Evolutionary conservation across 2,329 filamentous ascomycete genomes (phyloP).

Genomic region (Fusarium odoratissimum): DNA sequence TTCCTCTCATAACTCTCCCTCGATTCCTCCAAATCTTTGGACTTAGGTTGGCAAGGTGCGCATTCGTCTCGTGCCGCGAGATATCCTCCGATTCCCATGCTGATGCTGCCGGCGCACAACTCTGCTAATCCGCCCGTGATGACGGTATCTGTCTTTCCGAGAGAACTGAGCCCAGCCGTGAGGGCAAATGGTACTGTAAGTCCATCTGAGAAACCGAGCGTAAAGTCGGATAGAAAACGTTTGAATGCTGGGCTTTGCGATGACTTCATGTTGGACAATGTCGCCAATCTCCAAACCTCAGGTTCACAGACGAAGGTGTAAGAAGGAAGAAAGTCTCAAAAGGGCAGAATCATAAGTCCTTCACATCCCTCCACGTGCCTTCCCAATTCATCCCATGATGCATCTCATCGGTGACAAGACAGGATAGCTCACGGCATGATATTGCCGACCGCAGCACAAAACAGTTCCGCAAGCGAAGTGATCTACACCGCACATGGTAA

Average conservation of each 20-base stretch:
- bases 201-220: constrained; percentile 79
- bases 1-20: constrained; percentile 35
- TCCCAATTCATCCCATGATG: not conserved
- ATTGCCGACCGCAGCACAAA: constrained; percentile 2
- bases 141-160: constrained; percentile 70
- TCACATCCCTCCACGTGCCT: not conserved
- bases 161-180: constrained; percentile 73
- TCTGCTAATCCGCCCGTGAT: constrained; percentile 77
- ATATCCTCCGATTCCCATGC: constrained; percentile 79
- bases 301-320: not conserved
- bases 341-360: not conserved
- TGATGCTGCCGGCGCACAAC: constrained; percentile 76
- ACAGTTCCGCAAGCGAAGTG: not conserved
- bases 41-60: not conserved
- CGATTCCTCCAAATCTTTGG: constrained; percentile 37
- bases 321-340: not conserved
- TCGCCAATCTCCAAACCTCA: accelerated
- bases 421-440: constrained; percentile 19
- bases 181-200: constrained; percentile 81
- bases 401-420: constrained; percentile 16
- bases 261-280: constrained; percentile 21
- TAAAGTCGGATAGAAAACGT: constrained; percentile 71
- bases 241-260: constrained; percentile 46
- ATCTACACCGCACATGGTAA: constrained; percentile 32
- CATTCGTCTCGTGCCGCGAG: constrained; percentile 64